phyloP scores from a whole-genome alignment of 805 yeast species.

The Saccharomycopsis capsularis region DNA sequence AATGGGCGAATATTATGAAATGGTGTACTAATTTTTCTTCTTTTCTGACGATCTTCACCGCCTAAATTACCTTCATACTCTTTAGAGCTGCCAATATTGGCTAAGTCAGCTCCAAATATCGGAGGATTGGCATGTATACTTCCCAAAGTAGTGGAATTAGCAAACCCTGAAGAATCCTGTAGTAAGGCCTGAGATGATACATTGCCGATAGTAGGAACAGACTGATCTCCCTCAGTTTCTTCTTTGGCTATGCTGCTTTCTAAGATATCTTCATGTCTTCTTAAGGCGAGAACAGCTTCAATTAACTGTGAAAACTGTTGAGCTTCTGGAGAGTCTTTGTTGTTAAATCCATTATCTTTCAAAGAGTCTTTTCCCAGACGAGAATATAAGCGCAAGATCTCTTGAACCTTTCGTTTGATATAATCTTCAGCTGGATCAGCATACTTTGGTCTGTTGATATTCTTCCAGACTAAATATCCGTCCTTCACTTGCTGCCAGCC shows the following conservation, averaged over 20 bases:
- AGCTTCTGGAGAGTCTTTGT: conserved; percentile 18
- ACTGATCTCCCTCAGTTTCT: background rate
- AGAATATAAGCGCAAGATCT: conserved; percentile 18
- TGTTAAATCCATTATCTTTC: conserved; percentile 20
- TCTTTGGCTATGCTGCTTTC: background rate
- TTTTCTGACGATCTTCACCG: background rate
- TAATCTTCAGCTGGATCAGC: conserved; percentile 23
- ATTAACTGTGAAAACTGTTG: conserved; percentile 12
- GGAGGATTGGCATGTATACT: background rate
- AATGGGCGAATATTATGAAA: background rate
- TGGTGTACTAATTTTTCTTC: conserved; percentile 7
- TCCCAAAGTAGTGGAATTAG: background rate
- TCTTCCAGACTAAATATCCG: conserved; percentile 21
- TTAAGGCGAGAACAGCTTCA: conserved; percentile 12
- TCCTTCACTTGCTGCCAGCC: conserved; percentile 22
- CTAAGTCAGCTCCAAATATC: background rate
- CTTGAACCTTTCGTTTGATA: conserved; percentile 22
- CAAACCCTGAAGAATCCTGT: background rate
- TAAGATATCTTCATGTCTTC: conserved; percentile 8
- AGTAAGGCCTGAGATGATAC: background rate
- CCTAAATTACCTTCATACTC: background rate
- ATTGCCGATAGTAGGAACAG: background rate
- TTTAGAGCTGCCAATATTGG: background rate
- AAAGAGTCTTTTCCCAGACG: conserved; percentile 19
- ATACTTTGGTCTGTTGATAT: conserved; percentile 20